Percentiles rank a stretch among this genome's conserved stretches.
These are phyloP conservation scores for Yamadazyma insecticola DNA, from an alignment of 805 yeast genomes.

Conservation along the genomic window DNA sequence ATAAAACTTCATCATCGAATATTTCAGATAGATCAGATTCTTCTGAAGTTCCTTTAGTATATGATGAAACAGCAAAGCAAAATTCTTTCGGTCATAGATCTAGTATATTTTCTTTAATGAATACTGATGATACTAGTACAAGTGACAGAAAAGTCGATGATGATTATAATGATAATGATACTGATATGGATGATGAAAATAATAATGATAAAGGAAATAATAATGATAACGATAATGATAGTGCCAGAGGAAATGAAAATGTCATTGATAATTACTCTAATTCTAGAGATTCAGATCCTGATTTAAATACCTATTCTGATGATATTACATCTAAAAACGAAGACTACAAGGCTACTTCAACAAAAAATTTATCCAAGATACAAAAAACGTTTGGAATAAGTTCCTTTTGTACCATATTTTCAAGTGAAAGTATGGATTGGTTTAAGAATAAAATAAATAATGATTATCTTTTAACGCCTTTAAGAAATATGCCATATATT, in stretches of 20 bases:
- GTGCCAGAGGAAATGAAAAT: constrained; percentile 1
- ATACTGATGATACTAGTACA: not conserved
- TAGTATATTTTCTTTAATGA: not conserved
- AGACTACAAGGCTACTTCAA: too few relatives aligned
- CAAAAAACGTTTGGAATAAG: too few relatives aligned
- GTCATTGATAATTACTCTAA: not conserved
- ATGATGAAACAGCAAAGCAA: too few relatives aligned
- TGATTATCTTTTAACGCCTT: constrained; percentile 18
- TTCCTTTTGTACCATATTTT: too few relatives aligned
- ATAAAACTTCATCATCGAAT: not conserved
- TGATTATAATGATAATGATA: not conserved
- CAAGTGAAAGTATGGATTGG: constrained; percentile 26
- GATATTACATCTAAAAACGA: too few relatives aligned
- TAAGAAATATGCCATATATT: constrained; percentile 20
- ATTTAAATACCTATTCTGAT: not conserved
- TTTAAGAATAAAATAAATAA: constrained; percentile 18
- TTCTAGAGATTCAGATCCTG: not conserved
- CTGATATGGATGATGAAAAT: too few relatives aligned
- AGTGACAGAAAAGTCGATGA: constrained; percentile 1
- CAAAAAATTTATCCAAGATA: too few relatives aligned
- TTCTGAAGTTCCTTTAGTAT: too few relatives aligned
- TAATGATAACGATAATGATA: constrained; percentile 9
- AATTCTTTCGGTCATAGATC: too few relatives aligned
- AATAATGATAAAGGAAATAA: constrained; percentile 7
- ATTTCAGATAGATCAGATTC: too few relatives aligned